phyloP scores from a whole-genome alignment of 2,329 filamentous ascomycete species.

The Fusarium sp. region DNA sequence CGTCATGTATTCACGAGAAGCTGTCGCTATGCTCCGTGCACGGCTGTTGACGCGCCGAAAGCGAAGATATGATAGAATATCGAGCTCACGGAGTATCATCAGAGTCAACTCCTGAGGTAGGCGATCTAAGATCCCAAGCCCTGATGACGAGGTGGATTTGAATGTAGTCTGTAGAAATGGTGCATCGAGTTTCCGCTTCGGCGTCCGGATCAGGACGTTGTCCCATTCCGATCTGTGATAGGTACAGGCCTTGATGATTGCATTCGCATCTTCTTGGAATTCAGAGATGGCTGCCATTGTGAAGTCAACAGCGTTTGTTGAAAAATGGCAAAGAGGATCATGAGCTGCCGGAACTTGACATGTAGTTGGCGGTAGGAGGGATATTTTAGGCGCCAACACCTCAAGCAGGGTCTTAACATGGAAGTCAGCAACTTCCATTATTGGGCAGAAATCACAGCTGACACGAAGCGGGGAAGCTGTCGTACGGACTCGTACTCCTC shows the following conservation, averaged over 20 bases:
- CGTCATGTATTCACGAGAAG: constrained; percentile 2
- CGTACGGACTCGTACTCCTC: background rate
- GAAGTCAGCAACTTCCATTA: background rate
- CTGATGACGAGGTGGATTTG: background rate
- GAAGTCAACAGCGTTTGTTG: background rate
- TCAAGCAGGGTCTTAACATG: background rate
- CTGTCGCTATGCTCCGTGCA: constrained; percentile 9
- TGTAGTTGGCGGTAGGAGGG: too few species aligned
- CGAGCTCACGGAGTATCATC: constrained; percentile 12
- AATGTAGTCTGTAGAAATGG: constrained; percentile 1
- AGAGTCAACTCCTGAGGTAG: constrained; percentile 15
- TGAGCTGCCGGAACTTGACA: background rate
- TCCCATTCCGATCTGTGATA: constrained; percentile 28
- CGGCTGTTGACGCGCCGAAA: constrained; percentile 9
- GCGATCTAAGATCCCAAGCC: background rate
- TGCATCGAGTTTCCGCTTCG: constrained; percentile 13
- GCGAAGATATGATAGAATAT: constrained; percentile 17
- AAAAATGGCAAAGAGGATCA: background rate
- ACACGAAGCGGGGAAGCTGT: background rate
- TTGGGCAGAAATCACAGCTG: background rate
- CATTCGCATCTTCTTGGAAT: background rate
- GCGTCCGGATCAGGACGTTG: constrained; percentile 6
- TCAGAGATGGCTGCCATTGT: background rate
- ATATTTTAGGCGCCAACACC: background rate
- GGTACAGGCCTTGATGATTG: constrained; percentile 9